Conservation (phyloP, 768 basidiomycete genomes). For the Leccinellum albellum region DNA sequence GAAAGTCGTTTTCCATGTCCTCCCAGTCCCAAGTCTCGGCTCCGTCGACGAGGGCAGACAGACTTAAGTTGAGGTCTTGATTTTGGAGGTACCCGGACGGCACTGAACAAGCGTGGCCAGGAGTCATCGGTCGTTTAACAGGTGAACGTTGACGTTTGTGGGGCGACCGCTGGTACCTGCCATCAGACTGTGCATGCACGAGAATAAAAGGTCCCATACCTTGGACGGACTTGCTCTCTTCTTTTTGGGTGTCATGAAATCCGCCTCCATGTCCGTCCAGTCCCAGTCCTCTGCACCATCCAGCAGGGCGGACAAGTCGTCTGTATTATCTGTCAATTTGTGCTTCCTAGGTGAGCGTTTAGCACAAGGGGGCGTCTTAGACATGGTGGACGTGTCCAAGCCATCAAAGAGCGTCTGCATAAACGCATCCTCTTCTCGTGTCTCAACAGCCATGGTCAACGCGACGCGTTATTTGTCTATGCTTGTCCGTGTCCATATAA, state of each 20-base stretch:
- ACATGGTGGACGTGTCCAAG: constrained; percentile 48
- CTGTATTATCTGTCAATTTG: constrained; percentile 2
- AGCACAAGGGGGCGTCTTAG: constrained; percentile 30
- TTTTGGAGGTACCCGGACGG: background rate
- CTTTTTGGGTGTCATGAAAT: constrained; percentile 51
- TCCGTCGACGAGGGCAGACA: constrained; percentile 53
- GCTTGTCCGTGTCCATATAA: background rate
- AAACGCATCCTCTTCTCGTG: constrained; percentile 54
- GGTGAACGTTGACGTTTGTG: constrained; percentile 16
- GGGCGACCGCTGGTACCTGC: constrained; percentile 7
- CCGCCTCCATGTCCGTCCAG: constrained; percentile 54
- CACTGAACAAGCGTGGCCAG: constrained; percentile 11
- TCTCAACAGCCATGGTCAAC: constrained; percentile 34
- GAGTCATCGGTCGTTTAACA: constrained; percentile 10
- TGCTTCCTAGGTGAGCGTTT: constrained; percentile 27
- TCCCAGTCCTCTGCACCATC: constrained; percentile 72
- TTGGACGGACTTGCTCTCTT: constrained; percentile 30
- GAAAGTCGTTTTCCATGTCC: constrained; percentile 47
- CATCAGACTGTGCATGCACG: background rate
- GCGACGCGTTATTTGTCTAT: constrained; percentile 26
- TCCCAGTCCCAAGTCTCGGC: constrained; percentile 71
- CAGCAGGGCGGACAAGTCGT: constrained; percentile 47
- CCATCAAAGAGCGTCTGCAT: constrained; percentile 51
- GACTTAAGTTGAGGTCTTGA: constrained; percentile 36
- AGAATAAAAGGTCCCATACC: background rate